phyloP scores from a whole-genome alignment of 2,329 filamentous ascomycete species.

The Scedosporium dehoogii region DNA sequence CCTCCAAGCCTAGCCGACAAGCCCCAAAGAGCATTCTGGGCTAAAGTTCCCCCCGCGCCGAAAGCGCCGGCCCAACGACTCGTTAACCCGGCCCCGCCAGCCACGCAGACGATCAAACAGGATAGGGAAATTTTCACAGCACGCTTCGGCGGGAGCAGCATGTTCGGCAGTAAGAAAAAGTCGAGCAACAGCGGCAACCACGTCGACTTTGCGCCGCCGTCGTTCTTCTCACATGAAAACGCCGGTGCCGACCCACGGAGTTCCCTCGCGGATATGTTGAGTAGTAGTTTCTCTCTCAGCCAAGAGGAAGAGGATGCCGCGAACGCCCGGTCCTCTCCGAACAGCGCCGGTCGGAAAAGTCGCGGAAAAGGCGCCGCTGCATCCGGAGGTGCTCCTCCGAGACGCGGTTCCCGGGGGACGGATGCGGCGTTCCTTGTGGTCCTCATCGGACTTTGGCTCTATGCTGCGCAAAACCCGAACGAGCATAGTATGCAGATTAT shows the following conservation, averaged over 20 bases:
- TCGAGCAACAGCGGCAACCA: neutral
- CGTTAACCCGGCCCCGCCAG: slow-evolving; percentile 34
- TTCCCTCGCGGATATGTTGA: slow-evolving; percentile 24
- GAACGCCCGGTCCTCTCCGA: neutral
- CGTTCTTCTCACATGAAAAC: slow-evolving; percentile 35
- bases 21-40: slow-evolving; percentile 46
- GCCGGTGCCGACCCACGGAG: slow-evolving; percentile 22
- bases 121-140: slow-evolving; percentile 5
- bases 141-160: neutral
- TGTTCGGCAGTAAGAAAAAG: neutral
- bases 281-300: slow-evolving; percentile 22
- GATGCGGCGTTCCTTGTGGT: slow-evolving; percentile 5
- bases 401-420: neutral
- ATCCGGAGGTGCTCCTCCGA: neutral
- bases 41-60: slow-evolving; percentile 54
- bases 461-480: neutral
- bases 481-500: slow-evolving; percentile 2
- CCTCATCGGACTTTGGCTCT: neutral
- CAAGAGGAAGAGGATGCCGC: slow-evolving; percentile 6
- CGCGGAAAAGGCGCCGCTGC: neutral
- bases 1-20: slow-evolving; percentile 19
- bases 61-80: slow-evolving; percentile 46
- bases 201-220: slow-evolving; percentile 41
- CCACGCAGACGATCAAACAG: slow-evolving; percentile 23
- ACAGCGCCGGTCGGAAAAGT: neutral